Evolutionary conservation across 2,329 filamentous ascomycete genomes (phyloP).

Genomic region (Colletotrichum zoysiae): DNA sequence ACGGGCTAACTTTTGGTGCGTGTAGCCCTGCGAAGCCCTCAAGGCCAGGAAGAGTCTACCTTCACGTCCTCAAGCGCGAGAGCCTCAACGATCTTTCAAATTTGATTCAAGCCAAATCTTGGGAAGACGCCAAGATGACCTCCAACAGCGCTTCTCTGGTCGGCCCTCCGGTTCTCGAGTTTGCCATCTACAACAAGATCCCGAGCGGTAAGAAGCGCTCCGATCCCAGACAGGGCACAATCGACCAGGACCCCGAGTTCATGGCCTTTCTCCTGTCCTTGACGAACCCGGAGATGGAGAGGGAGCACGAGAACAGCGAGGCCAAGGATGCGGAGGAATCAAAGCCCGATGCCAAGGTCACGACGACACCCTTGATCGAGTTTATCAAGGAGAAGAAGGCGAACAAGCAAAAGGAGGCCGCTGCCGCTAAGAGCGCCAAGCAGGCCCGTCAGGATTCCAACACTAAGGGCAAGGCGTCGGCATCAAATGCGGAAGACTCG

Average conservation of each 20-base stretch:
- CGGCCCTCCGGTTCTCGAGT: slow-evolving; percentile 84
- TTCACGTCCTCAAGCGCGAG: slow-evolving; percentile 81
- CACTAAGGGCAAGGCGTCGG: slow-evolving; percentile 60
- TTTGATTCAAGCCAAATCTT: slow-evolving; percentile 74
- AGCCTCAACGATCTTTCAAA: slow-evolving; percentile 77
- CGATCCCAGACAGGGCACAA: slow-evolving; percentile 91
- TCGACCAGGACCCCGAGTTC: slow-evolving; percentile 96
- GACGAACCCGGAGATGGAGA: slow-evolving; percentile 73
- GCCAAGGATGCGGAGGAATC: slow-evolving; percentile 62
- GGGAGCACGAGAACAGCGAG: slow-evolving; percentile 59
- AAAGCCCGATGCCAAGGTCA: slow-evolving; percentile 71
- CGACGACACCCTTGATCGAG: slow-evolving; percentile 89
- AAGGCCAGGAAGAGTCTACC: slow-evolving; percentile 81
- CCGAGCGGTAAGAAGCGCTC: slow-evolving; percentile 80
- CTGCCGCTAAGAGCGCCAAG: slow-evolving; percentile 67
- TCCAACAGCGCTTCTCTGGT: slow-evolving; percentile 78
- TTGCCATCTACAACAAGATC: slow-evolving; percentile 85
- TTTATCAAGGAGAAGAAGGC: slow-evolving; percentile 94
- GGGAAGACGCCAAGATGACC: slow-evolving; percentile 86
- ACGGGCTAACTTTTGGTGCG: slow-evolving; percentile 22
- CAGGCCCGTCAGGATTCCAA: slow-evolving; percentile 66
- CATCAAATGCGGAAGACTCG: slow-evolving; percentile 57
- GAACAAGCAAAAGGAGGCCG: slow-evolving; percentile 71
- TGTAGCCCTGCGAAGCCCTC: slow-evolving; percentile 86
- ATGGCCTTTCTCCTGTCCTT: slow-evolving; percentile 91